Base-by-base conservation (phyloP, 495 filamentous ascomycete genomes). In the Thozetella sp. region DNA sequence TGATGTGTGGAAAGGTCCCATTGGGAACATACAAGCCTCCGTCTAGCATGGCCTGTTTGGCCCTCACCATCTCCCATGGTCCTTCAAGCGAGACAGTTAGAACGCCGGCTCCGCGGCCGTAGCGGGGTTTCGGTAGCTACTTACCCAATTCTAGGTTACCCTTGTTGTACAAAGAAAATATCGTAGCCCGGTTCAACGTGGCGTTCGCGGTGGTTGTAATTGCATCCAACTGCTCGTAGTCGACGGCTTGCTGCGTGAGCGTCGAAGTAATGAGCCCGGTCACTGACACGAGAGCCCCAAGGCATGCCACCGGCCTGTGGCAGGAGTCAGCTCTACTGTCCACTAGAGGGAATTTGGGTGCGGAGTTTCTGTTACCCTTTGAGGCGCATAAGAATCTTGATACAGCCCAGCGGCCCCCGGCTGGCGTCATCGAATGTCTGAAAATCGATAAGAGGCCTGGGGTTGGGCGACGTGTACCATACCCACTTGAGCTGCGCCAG, bases 401-500 rank as follows among this genome's bases (percentile, higher is more conserved):
- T 53, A 12, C 73, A 65, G 0, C 76, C 75, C 57, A 61, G 63
- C 0, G 71, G 57, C 4, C 77, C 75, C 25, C 75, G 48, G 67
- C 57, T 71, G 9, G 76, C 76, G 23, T 67, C 70, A 55, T 80
- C 78, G 19, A 76, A 67, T 19, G 66, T 51, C 13, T 70, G 63
- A 54, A 79, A 67, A 55, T 79, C 76, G 24, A 13, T 13, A 3
- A 63, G 66, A 11, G 78, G 52, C 27, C 64, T 67, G 46, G 70
- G 67, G n/a, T 65, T 62, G 22, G 60, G 56, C n/a, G 65, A 46
- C 9, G 40, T 63, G 59, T 75, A 78, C 77, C 77, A 80, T 10
- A 71, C 70, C 74, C 75, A 77, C 58, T 78, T 77, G 6, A 78
- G 63, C 53, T 77, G 76, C 3, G 67, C 67, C 20, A 80, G 46